Conservation (phyloP, 495 filamentous ascomycete species). For the Pseudomonodictys pantanalensis region DNA sequence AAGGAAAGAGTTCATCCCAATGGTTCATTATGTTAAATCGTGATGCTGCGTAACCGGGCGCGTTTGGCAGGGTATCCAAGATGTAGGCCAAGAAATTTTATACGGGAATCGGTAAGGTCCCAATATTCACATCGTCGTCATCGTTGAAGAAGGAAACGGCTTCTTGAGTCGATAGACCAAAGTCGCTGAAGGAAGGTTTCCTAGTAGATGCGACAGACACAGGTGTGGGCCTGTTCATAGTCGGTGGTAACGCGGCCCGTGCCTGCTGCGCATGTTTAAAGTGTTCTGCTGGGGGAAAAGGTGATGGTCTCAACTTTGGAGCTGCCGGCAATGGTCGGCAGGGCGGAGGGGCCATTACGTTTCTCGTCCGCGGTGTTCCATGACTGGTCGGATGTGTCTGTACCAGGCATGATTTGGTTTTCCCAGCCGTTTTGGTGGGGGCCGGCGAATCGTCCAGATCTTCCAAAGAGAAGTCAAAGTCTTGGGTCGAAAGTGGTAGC, state of each 20-base stretch:
- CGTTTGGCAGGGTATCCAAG: no score
- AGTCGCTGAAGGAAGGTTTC: constrained; percentile 30
- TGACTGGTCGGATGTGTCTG: no score
- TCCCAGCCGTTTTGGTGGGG: not conserved
- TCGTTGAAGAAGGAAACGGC: constrained; percentile 20
- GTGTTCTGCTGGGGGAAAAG: not conserved
- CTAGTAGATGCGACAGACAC: no score
- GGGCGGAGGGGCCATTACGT: not conserved
- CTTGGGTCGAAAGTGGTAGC: constrained; percentile 7
- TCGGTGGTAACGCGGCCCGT: no score
- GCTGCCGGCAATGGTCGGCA: not conserved
- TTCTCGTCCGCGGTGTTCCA: no score
- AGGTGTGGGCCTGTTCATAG: not conserved
- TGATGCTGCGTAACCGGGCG: no score
- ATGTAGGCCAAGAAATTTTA: not conserved
- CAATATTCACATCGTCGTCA: constrained; percentile 1
- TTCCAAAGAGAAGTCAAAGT: constrained; percentile 28
- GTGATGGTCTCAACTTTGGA: not conserved
- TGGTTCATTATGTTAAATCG: not conserved
- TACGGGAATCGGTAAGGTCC: not conserved
- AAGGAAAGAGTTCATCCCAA: no score
- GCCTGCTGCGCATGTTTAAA: not conserved
- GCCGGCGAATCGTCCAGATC: constrained; percentile 24
- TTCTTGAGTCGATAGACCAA: constrained; percentile 32
- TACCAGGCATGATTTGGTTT: not conserved